A percentile compares a stretch with the other conserved stretches of the same genome.
Conservation (phyloP, 2,329 filamentous ascomycete species). For the Chaetomium sp. region DNA sequence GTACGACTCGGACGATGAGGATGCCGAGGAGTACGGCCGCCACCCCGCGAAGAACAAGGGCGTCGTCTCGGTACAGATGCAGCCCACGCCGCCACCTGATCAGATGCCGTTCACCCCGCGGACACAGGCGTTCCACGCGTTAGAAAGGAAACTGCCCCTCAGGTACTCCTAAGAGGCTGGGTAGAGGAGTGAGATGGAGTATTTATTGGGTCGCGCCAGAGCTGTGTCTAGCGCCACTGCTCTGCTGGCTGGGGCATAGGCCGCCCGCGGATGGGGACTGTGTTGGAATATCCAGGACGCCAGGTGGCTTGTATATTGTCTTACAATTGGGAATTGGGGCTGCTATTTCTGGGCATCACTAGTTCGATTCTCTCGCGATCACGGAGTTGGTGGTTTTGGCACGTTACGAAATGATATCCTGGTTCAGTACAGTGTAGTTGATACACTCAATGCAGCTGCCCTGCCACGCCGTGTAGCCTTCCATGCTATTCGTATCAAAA, state of each 20-base stretch:
- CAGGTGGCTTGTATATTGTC: conserved; percentile 5
- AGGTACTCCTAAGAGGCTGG: conserved; percentile 29
- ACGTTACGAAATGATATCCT: background rate
- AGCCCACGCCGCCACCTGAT: conserved; percentile 35
- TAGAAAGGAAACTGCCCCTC: conserved; percentile 60
- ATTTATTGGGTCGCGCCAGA: background rate
- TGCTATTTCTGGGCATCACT: background rate
- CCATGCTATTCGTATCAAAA: background rate
- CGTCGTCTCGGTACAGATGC: conserved; percentile 56
- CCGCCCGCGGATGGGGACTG: background rate
- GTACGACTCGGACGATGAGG: conserved; percentile 47
- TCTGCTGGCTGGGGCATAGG: conserved; percentile 18
- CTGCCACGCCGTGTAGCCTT: background rate
- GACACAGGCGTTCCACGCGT: conserved; percentile 67
- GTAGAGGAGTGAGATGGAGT: background rate
- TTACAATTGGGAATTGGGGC: too few relatives aligned
- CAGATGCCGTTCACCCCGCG: conserved; percentile 62
- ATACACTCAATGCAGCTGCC: conserved; percentile 6
- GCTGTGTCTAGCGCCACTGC: conserved; percentile 6
- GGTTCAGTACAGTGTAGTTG: conserved; percentile 15
- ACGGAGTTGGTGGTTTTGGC: conserved; percentile 5
- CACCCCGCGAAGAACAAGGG: conserved; percentile 39
- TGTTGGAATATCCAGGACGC: background rate
- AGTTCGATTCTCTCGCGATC: background rate
- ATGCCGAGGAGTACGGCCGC: conserved; percentile 38